phyloP scores from a whole-genome alignment of 306 rosid genomes.

The Prunus mume region DNA sequence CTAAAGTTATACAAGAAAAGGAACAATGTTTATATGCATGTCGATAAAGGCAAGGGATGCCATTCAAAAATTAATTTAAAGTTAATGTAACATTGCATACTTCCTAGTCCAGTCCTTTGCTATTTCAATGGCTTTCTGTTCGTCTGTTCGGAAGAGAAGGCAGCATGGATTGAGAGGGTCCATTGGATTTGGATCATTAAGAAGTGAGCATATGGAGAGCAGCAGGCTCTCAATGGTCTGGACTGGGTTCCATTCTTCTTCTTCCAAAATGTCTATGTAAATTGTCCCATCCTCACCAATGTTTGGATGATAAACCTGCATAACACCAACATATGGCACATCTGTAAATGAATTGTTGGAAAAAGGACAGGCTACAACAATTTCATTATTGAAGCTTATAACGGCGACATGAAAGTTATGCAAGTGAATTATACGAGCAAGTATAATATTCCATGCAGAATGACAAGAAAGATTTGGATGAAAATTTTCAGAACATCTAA shows the following conservation, averaged over 20 bases:
- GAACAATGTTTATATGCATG: too few relatives aligned
- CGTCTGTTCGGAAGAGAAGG: background rate
- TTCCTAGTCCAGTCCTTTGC: constrained; percentile 38
- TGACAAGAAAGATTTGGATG: background rate
- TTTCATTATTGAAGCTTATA: too few relatives aligned
- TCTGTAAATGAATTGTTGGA: background rate
- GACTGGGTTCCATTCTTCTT: constrained; percentile 36
- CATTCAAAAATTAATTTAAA: background rate
- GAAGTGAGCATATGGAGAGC: constrained; percentile 36
- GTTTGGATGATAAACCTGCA: constrained; percentile 45
- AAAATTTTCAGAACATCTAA: too few relatives aligned
- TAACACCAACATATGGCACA: background rate
- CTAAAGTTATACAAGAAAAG: too few relatives aligned
- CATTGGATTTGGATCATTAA: constrained; percentile 26
- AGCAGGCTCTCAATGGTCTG: constrained; percentile 34
- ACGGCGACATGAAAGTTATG: background rate
- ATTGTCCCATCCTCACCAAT: constrained; percentile 35
- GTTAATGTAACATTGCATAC: constrained; percentile 2
- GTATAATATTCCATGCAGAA: background rate
- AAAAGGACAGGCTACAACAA: background rate
- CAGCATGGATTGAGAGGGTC: constrained; percentile 18
- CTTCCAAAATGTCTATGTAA: constrained; percentile 28
- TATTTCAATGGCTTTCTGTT: background rate
- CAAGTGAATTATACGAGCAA: background rate
- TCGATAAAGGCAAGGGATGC: too few relatives aligned